Evolutionary conservation across 208 protist species (phyloP).

Genomic region (Kentomonas sorsogonicus): DNA sequence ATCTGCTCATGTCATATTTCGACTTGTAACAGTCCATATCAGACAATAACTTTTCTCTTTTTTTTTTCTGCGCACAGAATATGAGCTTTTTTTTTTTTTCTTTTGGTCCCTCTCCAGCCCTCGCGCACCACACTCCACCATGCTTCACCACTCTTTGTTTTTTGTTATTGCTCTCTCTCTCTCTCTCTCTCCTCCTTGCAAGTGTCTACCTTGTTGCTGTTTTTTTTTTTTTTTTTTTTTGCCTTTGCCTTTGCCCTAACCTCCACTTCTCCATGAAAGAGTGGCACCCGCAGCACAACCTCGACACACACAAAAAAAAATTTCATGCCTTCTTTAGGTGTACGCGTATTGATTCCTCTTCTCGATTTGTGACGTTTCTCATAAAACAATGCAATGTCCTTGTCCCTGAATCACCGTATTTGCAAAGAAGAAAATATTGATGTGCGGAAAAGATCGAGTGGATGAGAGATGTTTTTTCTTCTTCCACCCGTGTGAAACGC

Average conservation of each 20-base stretch:
- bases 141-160: neutral
- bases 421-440: too few relatives aligned
- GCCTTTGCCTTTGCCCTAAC: neutral
- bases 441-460: too few relatives aligned
- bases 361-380: neutral
- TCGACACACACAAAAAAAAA: neutral
- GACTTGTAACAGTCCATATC: too few relatives aligned
- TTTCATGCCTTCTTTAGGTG: neutral
- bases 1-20: too few relatives aligned
- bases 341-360: neutral
- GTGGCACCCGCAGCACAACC: neutral
- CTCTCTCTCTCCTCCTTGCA: neutral
- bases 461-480: too few relatives aligned
- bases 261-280: neutral
- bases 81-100: neutral
- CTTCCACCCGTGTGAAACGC: too few relatives aligned
- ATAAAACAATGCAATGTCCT: too few relatives aligned
- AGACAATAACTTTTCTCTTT: neutral
- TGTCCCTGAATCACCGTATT: too few relatives aligned
- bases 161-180: neutral
- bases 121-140: neutral
- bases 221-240: neutral
- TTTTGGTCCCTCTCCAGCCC: neutral
- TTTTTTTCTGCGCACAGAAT: neutral
- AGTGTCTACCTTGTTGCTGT: neutral